These are phyloP conservation scores for Pythium chondricola DNA, from an alignment of 352 stramenopile genomes.

Conservation along the genomic window DNA sequence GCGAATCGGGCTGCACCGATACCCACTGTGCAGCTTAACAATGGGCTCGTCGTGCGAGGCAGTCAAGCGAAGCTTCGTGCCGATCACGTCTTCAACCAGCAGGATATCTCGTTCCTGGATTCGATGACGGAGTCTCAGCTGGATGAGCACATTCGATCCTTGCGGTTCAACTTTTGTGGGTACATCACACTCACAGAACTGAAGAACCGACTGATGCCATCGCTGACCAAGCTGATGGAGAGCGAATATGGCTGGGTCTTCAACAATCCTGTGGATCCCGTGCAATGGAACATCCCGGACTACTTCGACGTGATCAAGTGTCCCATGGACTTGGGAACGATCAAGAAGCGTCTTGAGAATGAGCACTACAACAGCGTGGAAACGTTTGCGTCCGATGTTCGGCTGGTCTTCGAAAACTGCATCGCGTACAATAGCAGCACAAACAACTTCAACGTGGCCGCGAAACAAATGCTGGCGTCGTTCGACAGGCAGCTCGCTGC, in stretches of 20 bases:
- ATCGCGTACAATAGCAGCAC: slow-evolving; percentile 88
- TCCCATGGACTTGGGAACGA: slow-evolving; percentile 98
- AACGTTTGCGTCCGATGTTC: slow-evolving; percentile 82
- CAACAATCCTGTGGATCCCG: slow-evolving; percentile 93
- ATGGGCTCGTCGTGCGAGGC: slow-evolving; percentile 69
- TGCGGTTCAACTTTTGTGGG: slow-evolving; percentile 85
- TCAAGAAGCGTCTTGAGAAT: slow-evolving; percentile 95
- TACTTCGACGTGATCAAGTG: slow-evolving; percentile 94
- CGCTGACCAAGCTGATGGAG: slow-evolving; percentile 85
- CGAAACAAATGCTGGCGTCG: slow-evolving; percentile 70
- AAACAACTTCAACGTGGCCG: slow-evolving; percentile 86
- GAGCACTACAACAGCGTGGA: slow-evolving; percentile 91
- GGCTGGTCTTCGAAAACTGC: slow-evolving; percentile 86
- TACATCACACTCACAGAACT: slow-evolving; percentile 79
- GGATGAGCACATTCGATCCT: slow-evolving; percentile 86
- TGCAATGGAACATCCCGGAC: slow-evolving; percentile 89
- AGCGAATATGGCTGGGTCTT: slow-evolving; percentile 90
- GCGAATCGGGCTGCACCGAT: slow-evolving; percentile 3
- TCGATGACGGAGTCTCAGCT: slow-evolving; percentile 83
- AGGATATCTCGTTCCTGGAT: slow-evolving; percentile 85
- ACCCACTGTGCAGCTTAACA: slow-evolving; percentile 29
- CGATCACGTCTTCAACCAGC: slow-evolving; percentile 58
- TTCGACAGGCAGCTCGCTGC: slow-evolving; percentile 66
- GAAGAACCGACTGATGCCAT: slow-evolving; percentile 76
- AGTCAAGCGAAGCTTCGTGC: slow-evolving; percentile 49